Evolutionary conservation across 2,329 filamentous ascomycete species (phyloP), one percentile per base, ranked within the genome.

Genomic region (Cucurbitaria berberidis): DNA sequence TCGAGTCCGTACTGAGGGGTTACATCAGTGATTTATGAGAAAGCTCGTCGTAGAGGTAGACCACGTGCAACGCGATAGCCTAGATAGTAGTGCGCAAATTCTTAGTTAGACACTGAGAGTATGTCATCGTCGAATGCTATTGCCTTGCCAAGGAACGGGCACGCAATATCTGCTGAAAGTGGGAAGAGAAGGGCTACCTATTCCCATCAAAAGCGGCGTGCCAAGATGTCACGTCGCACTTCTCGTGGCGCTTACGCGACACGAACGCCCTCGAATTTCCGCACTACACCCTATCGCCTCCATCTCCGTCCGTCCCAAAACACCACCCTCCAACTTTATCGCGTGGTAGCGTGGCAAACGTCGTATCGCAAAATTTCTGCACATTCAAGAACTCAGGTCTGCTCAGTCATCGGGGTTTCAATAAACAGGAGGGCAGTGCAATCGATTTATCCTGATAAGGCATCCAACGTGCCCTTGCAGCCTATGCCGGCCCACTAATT

Each of bases 401-500:
- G 39, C 40, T 50, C 45, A 30, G 36, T 40, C 26, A 50, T 35
- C 24, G 16, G 35, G 45, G 57, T 26, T 53, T 48, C 59, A 51
- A 55, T 58, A 50, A 35, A 34, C 16, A 32, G 22, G 15, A 34
- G 46, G 56, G 53, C 59, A 42, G 53, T 59, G 53, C 57, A 56
- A 39, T 36, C 44, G n/a, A 21, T 55, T 40, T 49, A 51, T 48
- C 16, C 18, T 55, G 29, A 35, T 59, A 24, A 60, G 59, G 59
- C 59, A 38, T 49, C 59, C 59, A 22, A 39, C 44, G 29, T 18
- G 46, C 51, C 54, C 59, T 49, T 57, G 51, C 48, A 43, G 46
- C 32, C 30, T 16, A 42, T 42, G 18, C 40, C n/a, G 24, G 40
- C 24, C 21, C 34, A 44, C 45, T 43, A 51, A 45, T 32, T 43